Evolutionary conservation across 805 yeast genomes (phyloP), one percentile per base, ranked within the genome.

Genomic region (Zygoascus biomembranicola): DNA sequence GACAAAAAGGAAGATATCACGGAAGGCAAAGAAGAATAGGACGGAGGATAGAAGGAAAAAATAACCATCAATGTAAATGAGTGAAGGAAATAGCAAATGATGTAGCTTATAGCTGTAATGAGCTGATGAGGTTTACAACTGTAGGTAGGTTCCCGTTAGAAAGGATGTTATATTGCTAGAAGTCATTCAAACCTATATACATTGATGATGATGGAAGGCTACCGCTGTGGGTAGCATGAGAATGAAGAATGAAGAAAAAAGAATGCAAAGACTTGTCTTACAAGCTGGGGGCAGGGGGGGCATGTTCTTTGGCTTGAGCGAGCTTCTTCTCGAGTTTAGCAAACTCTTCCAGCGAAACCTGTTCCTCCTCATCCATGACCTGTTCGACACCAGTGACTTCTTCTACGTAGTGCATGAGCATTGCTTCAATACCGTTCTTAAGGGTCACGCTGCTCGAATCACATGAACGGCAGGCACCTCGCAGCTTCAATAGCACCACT

Each of bases 391-490:
- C 86, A 52, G 80, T 78, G 32, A 94, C 97, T 66, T 94, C 99
- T 65, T 95, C 99, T 41, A 95, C 92, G 67, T 94, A 94, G 70
- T 92, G 97, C 74, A 81, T 89, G 66, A 94, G 76, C 99, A 94
- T 94, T n/a, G 90, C 81, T 69, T 94, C 97, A 56, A 94, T 94
- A 32, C 99, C 99, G 63, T 90, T 82, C 70, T 90, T 92, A 65
- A 94, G 75, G 0, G 99, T 94, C 59, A 90, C 94, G 58, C 88
- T 88, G 64, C 95, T 85, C 8, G 90, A 77, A 3, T 95, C 89
- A 63, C 99, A 94, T 1, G 95, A 80, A 52, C 95, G 84, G 71
- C 99, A 94, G 8, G 99, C 98, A 49, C 99, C 99, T 62, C 88
- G 90, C 47, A 94, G 74, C 66, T 87, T 89, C 61, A 94, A 79